Evolutionary conservation across 1,284 basidiomycete genomes (phyloP), one percentile per base, ranked within the genome.

Genomic region (Meira nashicola): DNA sequence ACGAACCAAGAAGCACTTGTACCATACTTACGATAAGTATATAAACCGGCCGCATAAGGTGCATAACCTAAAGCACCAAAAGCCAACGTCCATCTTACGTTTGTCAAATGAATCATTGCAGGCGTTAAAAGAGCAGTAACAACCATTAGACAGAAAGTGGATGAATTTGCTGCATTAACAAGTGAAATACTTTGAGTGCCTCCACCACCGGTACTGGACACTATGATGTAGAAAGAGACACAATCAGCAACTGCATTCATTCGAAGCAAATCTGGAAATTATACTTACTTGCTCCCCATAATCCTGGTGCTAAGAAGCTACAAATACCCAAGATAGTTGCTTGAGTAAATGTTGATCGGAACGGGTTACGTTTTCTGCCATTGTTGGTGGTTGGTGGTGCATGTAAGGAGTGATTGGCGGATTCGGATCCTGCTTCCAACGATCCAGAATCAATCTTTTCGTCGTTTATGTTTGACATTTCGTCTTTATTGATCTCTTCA

Each of bases 71-170:
- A 33, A 0, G 62, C 63, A 0, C 78, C 79, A 17, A 78, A 47
- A 46, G 74, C 62, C 2, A 81, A 64, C 0, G 76, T 67, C 55
- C 68, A 71, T 17, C 70, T 65, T 19, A 74, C 67, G 0, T 67
- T 68, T 25, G 78, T 66, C 23, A 64, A 60, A 53, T 68, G 70
- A 50, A 78, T 63, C 12, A 70, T 55, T 0, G 66, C 63, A 3
- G 60, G 56, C 19, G 63, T 68, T 12, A 71, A 58, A 11, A 75
- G 51, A 38, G 68, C 70, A 0, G 78, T 79, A 37, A 79, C 46
- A 11, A 80, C 74, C 71, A 80, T 78, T 15, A 80, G 59, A 0
- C 63, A 76, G 47, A 76, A 80, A 1, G 79, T 79, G 14, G 79
- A 25, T 0, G 73, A 66, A 54, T 80, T 80, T 54, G 74, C 78